A percentile compares a stretch with the other conserved stretches of the same genome.
These are phyloP conservation scores for Claviceps monticola DNA, from an alignment of 2,329 filamentous ascomycete genomes.

Conservation along the genomic window DNA sequence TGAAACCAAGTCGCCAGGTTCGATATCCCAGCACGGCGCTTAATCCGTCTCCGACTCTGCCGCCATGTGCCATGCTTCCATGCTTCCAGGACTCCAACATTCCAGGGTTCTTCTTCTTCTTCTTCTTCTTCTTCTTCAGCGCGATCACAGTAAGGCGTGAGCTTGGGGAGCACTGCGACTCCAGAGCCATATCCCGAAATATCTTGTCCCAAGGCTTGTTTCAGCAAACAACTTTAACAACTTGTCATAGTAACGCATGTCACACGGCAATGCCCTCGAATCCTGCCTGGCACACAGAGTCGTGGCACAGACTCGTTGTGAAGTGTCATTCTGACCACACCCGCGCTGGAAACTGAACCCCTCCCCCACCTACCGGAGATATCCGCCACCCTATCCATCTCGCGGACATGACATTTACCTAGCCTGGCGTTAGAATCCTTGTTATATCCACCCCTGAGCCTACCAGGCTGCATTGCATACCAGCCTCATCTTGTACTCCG, in stretches of 20 bases:
- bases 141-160: too few relatives aligned
- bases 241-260: too few relatives aligned
- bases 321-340: background rate
- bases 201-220: background rate
- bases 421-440: slow-evolving; percentile 1
- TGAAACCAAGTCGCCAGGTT: too few relatives aligned
- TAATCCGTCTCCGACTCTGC: background rate
- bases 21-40: background rate
- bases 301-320: too few relatives aligned
- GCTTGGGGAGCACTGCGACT: too few relatives aligned
- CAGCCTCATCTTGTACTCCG: background rate
- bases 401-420: background rate
- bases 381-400: slow-evolving; percentile 1
- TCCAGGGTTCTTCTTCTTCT: too few relatives aligned
- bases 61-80: background rate
- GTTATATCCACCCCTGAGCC: background rate
- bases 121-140: too few relatives aligned
- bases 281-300: too few relatives aligned
- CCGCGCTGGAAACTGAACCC: background rate
- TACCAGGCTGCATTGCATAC: background rate
- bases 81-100: background rate
- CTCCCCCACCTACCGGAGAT: slow-evolving; percentile 2
- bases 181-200: background rate
- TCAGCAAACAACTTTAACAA: background rate
- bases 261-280: too few relatives aligned